phyloP scores from a whole-genome alignment of 495 filamentous ascomycete genomes.

The Zalerion maritima region DNA sequence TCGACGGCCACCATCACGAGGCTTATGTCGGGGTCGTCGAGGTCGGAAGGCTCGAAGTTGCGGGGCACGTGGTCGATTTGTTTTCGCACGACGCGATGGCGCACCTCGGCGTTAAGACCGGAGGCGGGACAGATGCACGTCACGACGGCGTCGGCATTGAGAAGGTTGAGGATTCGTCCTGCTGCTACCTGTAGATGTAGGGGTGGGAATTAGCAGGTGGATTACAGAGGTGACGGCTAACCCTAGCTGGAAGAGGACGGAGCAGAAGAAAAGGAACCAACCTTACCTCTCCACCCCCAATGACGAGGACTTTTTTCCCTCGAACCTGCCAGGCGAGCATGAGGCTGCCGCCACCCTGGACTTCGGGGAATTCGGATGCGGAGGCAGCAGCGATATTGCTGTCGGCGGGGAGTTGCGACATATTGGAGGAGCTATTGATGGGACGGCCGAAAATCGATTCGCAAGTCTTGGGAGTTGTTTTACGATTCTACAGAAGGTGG shows the following conservation, averaged over 20 bases:
- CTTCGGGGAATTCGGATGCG: slow-evolving; percentile 64
- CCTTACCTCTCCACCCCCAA: slow-evolving; percentile 83
- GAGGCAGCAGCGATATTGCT: no score
- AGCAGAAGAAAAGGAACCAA: slow-evolving; percentile 5
- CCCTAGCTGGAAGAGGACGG: slow-evolving; percentile 4
- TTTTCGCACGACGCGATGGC: slow-evolving; percentile 54
- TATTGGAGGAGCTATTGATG: no score
- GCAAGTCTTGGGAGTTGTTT: no score
- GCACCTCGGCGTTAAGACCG: slow-evolving; percentile 79
- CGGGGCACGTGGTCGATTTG: slow-evolving; percentile 69
- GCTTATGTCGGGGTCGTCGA: slow-evolving; percentile 48
- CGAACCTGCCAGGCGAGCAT: slow-evolving; percentile 90
- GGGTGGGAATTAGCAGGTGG: slow-evolving; percentile 3
- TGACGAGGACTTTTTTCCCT: slow-evolving; percentile 67
- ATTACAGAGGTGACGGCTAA: slow-evolving; percentile 4
- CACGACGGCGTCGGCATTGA: slow-evolving; percentile 87
- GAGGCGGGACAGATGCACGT: slow-evolving; percentile 67
- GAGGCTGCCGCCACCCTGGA: slow-evolving; percentile 81
- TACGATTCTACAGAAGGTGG: no score
- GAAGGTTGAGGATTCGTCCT: slow-evolving; percentile 77
- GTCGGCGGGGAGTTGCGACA: no score
- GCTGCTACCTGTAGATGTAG: slow-evolving; percentile 66
- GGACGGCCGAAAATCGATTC: no score
- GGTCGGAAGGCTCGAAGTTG: slow-evolving; percentile 65
- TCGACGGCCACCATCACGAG: slow-evolving; percentile 93